Evolutionary conservation across 1,139 yeast species (phyloP).

Genomic region (Saccharomyces hybrid): DNA sequence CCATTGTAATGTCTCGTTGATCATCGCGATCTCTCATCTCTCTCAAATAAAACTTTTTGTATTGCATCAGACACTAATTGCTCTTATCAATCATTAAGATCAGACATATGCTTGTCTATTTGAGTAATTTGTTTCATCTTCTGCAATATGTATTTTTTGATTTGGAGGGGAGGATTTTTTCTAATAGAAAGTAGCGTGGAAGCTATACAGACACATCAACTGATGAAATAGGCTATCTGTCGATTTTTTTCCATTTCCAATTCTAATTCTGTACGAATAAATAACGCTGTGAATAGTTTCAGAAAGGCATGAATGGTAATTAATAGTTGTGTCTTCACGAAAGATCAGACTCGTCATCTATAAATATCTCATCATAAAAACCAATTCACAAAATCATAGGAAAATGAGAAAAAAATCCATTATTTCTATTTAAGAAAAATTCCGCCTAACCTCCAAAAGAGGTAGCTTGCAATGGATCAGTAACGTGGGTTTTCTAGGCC

Average conservation of each 20-base stretch:
- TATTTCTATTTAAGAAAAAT: background rate
- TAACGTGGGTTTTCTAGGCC: conserved; percentile 99
- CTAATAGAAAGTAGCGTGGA: conserved; percentile 10
- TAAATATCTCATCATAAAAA: conserved; percentile 53
- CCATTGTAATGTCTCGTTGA: background rate
- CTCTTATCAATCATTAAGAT: conserved; percentile 32
- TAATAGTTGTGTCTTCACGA: conserved; percentile 79
- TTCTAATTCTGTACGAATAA: background rate
- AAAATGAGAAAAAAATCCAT: background rate
- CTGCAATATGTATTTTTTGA: conserved; percentile 28
- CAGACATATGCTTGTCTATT: conserved; percentile 99
- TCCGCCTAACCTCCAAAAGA: conserved; percentile 3
- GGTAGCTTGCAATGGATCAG: conserved; percentile 45
- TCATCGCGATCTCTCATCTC: background rate
- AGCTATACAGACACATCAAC: conserved; percentile 14
- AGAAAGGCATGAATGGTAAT: conserved; percentile 97
- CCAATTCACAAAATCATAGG: background rate
- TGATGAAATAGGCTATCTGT: conserved; percentile 14
- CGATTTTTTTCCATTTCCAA: conserved; percentile 12
- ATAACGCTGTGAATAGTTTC: conserved; percentile 35
- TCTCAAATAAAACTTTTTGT: background rate
- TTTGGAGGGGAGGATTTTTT: background rate
- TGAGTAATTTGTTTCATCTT: conserved; percentile 53
- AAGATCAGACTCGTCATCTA: conserved; percentile 99
- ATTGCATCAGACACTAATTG: conserved; percentile 27